These are phyloP conservation scores for Fusarium citri DNA, from an alignment of 2,329 filamentous ascomycete species.

Conservation along the genomic window DNA sequence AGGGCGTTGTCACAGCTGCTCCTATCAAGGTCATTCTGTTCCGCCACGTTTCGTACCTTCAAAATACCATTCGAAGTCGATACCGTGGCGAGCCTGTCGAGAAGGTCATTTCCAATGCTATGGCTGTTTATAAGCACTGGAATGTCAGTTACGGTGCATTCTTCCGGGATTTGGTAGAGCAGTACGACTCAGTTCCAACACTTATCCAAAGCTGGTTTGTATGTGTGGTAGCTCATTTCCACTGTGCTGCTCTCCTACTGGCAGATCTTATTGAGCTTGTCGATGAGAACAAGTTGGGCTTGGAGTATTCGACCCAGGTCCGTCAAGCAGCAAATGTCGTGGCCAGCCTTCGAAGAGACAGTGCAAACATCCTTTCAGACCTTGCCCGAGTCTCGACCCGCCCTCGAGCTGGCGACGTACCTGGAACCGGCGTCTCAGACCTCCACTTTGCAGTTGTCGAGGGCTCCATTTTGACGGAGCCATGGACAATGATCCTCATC, in stretches of 20 bases:
- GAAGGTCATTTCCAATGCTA: constrained; percentile 58
- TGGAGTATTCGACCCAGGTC: constrained; percentile 41
- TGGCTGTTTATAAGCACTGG: constrained; percentile 67
- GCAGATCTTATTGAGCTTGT: constrained; percentile 65
- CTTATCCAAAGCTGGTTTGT: constrained; percentile 71
- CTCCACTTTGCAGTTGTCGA: constrained; percentile 66
- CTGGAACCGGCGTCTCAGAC: constrained; percentile 47
- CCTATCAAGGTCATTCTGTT: constrained; percentile 70
- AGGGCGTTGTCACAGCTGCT: constrained; percentile 62
- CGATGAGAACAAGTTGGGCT: constrained; percentile 54
- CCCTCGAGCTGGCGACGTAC: constrained; percentile 44
- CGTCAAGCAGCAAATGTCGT: constrained; percentile 51
- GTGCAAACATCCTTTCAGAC: constrained; percentile 60
- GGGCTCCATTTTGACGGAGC: constrained; percentile 68
- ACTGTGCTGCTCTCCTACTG: constrained; percentile 65
- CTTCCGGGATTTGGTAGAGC: constrained; percentile 61
- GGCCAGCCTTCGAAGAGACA: constrained; percentile 55
- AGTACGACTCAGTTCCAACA: constrained; percentile 62
- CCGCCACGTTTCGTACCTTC: constrained; percentile 66
- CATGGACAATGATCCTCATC: constrained; percentile 68
- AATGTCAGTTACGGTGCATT: constrained; percentile 63
- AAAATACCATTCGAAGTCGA: constrained; percentile 60
- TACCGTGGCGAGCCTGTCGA: constrained; percentile 57
- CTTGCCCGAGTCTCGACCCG: constrained; percentile 60
- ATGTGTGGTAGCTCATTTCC: constrained; percentile 68